phyloP scores from a whole-genome alignment of 2,329 filamentous ascomycete genomes.

The Alternaria angustiovoidea region DNA sequence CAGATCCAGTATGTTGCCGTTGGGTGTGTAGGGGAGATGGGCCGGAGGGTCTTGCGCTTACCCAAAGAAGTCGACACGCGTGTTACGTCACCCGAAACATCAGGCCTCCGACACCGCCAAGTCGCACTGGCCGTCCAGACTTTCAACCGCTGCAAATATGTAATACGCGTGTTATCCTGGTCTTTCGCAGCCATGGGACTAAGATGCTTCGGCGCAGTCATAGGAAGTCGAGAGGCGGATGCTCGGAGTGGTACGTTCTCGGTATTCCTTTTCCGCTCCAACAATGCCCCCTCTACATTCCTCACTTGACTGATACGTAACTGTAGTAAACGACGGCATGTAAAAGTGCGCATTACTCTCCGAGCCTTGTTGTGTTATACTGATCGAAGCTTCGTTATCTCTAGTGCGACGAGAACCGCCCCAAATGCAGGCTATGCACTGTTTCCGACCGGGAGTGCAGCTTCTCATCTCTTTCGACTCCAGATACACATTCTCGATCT shows the following conservation, averaged over 20 bases:
- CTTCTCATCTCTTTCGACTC: slow-evolving; percentile 7
- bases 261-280: background rate
- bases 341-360: slow-evolving; percentile 20
- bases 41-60: background rate
- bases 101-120: background rate
- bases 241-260: slow-evolving; percentile 24
- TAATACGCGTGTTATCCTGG: slow-evolving; percentile 20
- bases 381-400: background rate
- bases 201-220: slow-evolving; percentile 34
- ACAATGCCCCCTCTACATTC: background rate
- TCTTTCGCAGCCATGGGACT: background rate
- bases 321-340: slow-evolving; percentile 29
- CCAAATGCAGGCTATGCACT: slow-evolving; percentile 25
- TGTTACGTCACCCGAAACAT: slow-evolving; percentile 18
- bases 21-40: background rate
- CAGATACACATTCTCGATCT: background rate
- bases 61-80: slow-evolving; percentile 15
- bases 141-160: slow-evolving; percentile 1
- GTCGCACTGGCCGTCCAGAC: background rate
- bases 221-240: slow-evolving; percentile 31
- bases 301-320: background rate
- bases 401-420: slow-evolving; percentile 33
- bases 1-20: background rate
- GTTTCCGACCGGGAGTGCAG: slow-evolving; percentile 27
- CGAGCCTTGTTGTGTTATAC: background rate